Evolutionary conservation across 768 basidiomycete species (phyloP).

Genomic region (Kwoniella heveanensis): DNA sequence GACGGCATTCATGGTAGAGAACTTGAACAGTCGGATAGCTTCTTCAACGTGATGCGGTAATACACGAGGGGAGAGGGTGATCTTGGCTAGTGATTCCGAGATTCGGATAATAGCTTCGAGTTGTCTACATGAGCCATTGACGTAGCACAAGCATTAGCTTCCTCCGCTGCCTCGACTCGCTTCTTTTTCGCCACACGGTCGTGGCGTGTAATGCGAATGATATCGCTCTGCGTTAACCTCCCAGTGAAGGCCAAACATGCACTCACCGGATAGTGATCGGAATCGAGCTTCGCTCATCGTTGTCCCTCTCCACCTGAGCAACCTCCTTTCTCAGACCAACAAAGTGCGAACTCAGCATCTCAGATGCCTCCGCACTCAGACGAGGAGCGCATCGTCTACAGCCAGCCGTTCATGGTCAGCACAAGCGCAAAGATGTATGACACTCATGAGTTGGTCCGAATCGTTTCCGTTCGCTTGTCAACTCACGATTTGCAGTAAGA

Average conservation of each 20-base stretch:
- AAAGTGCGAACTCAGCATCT: slow-evolving; percentile 94
- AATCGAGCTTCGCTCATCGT: slow-evolving; percentile 95
- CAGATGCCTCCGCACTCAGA: slow-evolving; percentile 87
- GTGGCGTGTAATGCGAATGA: too few relatives aligned
- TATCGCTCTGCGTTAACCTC: not conserved
- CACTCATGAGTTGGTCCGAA: not conserved
- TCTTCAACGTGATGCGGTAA: slow-evolving; percentile 95
- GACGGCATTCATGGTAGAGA: slow-evolving; percentile 98
- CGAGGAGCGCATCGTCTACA: slow-evolving; percentile 92
- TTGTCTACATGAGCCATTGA: slow-evolving; percentile 62
- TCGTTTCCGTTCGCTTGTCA: not conserved
- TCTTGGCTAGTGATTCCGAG: slow-evolving; percentile 92
- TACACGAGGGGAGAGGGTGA: slow-evolving; percentile 83
- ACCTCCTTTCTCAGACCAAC: slow-evolving; percentile 90
- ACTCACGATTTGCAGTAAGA: slow-evolving; percentile 89
- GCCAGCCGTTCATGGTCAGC: not conserved
- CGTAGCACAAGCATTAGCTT: not conserved
- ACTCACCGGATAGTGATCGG: slow-evolving; percentile 94
- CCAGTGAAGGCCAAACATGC: too few relatives aligned
- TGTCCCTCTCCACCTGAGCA: slow-evolving; percentile 92
- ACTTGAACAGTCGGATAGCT: slow-evolving; percentile 96
- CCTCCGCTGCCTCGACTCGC: too few relatives aligned
- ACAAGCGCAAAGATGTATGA: not conserved
- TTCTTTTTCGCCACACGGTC: too few relatives aligned
- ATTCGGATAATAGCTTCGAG: slow-evolving; percentile 98